Evolutionary conservation across 2,329 filamentous ascomycete species (phyloP), one percentile per base, ranked within the genome.

Genomic region (Ciborinia camelliae): DNA sequence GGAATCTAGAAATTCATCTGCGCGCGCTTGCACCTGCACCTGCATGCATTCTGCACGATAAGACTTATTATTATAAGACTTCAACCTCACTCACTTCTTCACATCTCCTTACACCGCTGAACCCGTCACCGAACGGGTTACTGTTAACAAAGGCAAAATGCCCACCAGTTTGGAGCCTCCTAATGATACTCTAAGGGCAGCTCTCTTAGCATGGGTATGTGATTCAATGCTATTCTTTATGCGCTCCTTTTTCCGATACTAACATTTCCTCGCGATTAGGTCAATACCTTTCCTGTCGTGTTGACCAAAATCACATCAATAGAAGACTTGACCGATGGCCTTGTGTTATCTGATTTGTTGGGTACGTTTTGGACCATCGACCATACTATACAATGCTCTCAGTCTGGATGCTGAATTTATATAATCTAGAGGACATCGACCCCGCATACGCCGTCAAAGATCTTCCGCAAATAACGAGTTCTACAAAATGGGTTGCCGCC

Each of bases 131-230:
- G n/a, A 50, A 59, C 53, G 48, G 26, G 18, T 32, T 59, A 50
- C 43, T 41, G 32, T 59, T 32, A 59, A 51, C 20, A 12, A 39
- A 64, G 41, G 43, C 28, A 64, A 59, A 37, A 64, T 64, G 62
- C 62, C 62, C 53, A 41, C 53, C 41, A 59, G 43, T 12, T 55
- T 65, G 63, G 63, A 65, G 41, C 54, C 43, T 47, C 55, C 58
- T 53, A 45, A 37, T 54, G 57, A 65, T 15, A 39, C 37, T 47
- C 50, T 37, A 47, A 62, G 84, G 77, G 76, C 75, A 68, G 84
- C 84, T 75, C 81, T 87, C 48, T 73, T 86, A 59, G 81, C 81
- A 76, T 85, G 84, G 77, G 82, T 85, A 73, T 70, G 77, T 26
- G 26, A 37, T 65, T 43, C 37, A 53, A 18, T 30, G 8, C 52